Base-by-base conservation (phyloP, 1,284 basidiomycete species). In the Rhodotorula mucilaginosa region DNA sequence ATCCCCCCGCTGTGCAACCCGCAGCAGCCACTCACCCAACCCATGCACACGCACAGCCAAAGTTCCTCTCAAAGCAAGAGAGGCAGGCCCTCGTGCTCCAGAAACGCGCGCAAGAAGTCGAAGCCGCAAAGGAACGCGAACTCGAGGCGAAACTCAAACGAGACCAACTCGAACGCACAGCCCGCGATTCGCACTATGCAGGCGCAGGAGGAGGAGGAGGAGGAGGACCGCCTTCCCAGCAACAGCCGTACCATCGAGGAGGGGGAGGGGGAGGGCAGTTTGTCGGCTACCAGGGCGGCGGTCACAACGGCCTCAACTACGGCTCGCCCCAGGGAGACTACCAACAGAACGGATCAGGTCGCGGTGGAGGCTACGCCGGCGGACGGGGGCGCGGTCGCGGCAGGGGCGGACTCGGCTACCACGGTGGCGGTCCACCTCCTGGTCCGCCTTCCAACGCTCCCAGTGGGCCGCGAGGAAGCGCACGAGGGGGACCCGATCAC, bases 51-150 rank as follows among this genome's bases (percentile, higher is more conserved):
- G 1, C 48, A 12, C 81, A 94, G 92, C 92, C 92, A 48, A 93
- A 87, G 81, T 96, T 96, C 83, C 84, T 96, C 26, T 87, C 90
- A 5, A 95, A 90, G 81, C 91, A 92, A 76, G 89, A 94, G 79
- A 87, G 93, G 59, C 91, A 91, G n/a, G 87, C 88, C 78, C 83
- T 95, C 52, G 94, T 93, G 2, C 90, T 96, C 74, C 88, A 89
- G 51, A 90, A 92, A 79, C 88, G 93, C 87, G 64, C 86, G 88
- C 73, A 92, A 92, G 80, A 89, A 92, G 67, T 85, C 83, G 68
- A 88, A 87, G 61, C 86, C 90, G 78, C 74, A 64, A 88, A 85
- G 73, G 87, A 87, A 71, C 86, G 83, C 65, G 86, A 88, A 46
- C 88, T 90, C 59, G 81, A 83, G 7, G 71, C 86, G 2, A 85